Conservation (phyloP, 1,284 basidiomycete genomes). For the Trametes hirsuta region DNA sequence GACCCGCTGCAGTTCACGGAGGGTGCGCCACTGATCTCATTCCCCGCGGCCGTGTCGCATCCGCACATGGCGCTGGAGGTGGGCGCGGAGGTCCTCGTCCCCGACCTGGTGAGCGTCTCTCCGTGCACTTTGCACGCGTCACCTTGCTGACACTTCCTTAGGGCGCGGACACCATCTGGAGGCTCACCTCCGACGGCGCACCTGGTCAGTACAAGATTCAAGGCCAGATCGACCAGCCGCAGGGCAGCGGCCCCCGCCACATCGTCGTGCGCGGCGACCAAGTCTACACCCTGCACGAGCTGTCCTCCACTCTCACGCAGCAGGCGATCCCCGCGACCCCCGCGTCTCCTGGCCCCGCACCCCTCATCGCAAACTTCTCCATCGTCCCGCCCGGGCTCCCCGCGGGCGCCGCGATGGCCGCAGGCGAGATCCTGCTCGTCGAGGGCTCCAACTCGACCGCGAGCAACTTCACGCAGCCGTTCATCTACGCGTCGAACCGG, state of each 20-base stretch:
- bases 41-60: slow-evolving; percentile 55
- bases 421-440: slow-evolving; percentile 49
- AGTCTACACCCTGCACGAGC: slow-evolving; percentile 67
- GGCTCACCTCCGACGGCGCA: slow-evolving; percentile 44
- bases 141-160: slow-evolving; percentile 27
- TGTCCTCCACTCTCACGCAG: slow-evolving; percentile 62
- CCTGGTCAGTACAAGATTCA: slow-evolving; percentile 54
- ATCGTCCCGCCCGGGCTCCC: slow-evolving; percentile 59
- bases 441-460: slow-evolving; percentile 21
- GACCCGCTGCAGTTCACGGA: slow-evolving; percentile 46
- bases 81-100: slow-evolving; percentile 57
- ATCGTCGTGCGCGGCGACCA: slow-evolving; percentile 55
- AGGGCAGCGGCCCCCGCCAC: slow-evolving; percentile 69
- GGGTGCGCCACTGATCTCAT: slow-evolving; percentile 51
- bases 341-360: slow-evolving; percentile 39
- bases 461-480: slow-evolving; percentile 35
- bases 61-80: slow-evolving; percentile 67
- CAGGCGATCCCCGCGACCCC: slow-evolving; percentile 57
- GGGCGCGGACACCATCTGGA: slow-evolving; percentile 70
- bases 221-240: slow-evolving; percentile 63
- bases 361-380: slow-evolving; percentile 54
- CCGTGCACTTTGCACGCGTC: not conserved
- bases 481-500: slow-evolving; percentile 44
- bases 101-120: slow-evolving; percentile 56
- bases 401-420: slow-evolving; percentile 50